phyloP scores from a whole-genome alignment of 192 early-diverging fungal species.

The Helicostylum pulchrum region DNA sequence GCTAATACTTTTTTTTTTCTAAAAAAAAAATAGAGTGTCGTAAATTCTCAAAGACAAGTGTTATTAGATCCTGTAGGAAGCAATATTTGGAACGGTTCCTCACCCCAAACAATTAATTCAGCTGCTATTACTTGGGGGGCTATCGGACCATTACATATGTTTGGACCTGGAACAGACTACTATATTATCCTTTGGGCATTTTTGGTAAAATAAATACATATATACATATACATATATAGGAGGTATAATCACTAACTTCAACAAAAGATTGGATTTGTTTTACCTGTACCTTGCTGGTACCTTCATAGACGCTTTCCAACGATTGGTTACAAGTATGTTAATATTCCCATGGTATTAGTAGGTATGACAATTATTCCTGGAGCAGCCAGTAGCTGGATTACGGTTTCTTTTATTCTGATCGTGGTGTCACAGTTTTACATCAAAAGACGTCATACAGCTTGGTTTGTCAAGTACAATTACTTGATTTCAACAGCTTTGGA shows the following conservation, averaged over 20 bases:
- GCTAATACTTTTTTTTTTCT: background rate
- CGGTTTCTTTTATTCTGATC: constrained; percentile 46
- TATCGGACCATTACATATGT: constrained; percentile 18
- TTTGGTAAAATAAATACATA: constrained; percentile 17
- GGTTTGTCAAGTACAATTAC: constrained; percentile 54
- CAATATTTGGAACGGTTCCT: constrained; percentile 23
- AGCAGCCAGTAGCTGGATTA: constrained; percentile 35
- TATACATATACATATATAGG: background rate
- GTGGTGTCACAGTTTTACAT: constrained; percentile 44
- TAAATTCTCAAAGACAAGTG: constrained; percentile 15
- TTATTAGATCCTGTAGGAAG: constrained; percentile 20
- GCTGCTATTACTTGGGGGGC: constrained; percentile 27
- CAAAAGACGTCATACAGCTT: constrained; percentile 32
- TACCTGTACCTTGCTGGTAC: constrained; percentile 51
- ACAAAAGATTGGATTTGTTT: constrained; percentile 34
- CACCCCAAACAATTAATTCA: constrained; percentile 20
- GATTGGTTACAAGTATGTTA: constrained; percentile 35
- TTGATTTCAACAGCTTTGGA: constrained; percentile 57
- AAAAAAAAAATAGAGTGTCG: constrained; percentile 16
- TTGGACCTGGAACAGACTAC: constrained; percentile 40
- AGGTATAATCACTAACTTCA: background rate
- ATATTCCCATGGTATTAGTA: constrained; percentile 48
- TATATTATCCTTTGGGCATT: constrained; percentile 46
- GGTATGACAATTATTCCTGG: constrained; percentile 40
- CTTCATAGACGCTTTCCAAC: constrained; percentile 49